Conservation (phyloP, 1,284 basidiomycete species). For the Cerioporus squamosus region DNA sequence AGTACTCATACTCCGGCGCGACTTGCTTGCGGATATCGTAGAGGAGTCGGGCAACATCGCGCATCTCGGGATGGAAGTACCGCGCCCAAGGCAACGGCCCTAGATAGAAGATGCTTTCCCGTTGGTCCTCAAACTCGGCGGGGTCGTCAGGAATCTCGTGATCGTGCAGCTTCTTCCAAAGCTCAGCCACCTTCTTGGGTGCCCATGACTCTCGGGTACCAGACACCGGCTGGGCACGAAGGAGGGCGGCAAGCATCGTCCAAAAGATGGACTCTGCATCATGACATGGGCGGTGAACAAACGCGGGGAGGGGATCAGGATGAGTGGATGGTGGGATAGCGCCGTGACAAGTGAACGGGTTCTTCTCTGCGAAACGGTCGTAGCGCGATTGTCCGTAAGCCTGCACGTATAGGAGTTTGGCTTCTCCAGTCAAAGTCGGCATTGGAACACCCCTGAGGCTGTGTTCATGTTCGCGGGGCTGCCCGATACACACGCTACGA, state of each 20-base stretch:
- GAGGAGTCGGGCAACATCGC: background rate
- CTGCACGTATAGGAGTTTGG: background rate
- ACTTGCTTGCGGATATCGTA: background rate
- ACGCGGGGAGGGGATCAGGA: background rate
- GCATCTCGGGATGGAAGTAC: background rate
- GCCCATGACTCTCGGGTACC: background rate
- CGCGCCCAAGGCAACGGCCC: background rate
- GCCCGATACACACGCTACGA: background rate
- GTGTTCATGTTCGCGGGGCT: background rate
- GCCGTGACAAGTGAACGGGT: background rate
- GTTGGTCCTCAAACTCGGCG: background rate
- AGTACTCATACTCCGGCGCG: background rate
- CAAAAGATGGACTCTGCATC: constrained; percentile 4
- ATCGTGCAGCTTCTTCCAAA: background rate
- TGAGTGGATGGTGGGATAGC: background rate
- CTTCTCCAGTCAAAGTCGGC: background rate
- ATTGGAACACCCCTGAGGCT: background rate
- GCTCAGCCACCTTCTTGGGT: background rate
- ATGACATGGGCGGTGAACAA: background rate
- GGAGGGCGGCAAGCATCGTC: background rate
- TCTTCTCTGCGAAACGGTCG: background rate
- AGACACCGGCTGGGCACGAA: background rate
- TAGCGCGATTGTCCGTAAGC: background rate
- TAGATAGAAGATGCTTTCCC: background rate
- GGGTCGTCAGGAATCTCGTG: background rate